phyloP scores from a whole-genome alignment of 2,329 filamentous ascomycete species.

The Cytospora schulzeri region DNA sequence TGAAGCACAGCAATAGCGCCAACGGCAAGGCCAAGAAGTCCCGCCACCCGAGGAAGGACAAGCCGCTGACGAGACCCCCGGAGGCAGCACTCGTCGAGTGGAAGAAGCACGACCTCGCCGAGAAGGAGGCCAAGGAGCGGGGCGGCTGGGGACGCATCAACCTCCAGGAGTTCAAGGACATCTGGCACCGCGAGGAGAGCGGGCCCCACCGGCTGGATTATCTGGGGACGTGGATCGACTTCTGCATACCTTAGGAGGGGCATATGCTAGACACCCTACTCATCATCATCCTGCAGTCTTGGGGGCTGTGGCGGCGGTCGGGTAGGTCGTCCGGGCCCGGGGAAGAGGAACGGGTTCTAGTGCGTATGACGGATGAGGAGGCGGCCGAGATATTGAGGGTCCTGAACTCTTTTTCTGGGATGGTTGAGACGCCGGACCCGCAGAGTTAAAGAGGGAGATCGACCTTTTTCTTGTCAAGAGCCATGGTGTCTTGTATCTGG shows the following conservation, averaged over 20 bases:
- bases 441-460: neutral
- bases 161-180: constrained; percentile 77
- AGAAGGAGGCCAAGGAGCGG: constrained; percentile 67
- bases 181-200: constrained; percentile 69
- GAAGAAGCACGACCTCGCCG: constrained; percentile 63
- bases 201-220: constrained; percentile 71
- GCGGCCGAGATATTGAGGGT: constrained; percentile 1
- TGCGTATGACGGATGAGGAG: neutral
- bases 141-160: constrained; percentile 80
- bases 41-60: constrained; percentile 30
- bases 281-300: constrained; percentile 8
- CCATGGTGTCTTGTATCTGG: neutral
- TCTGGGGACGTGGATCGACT: constrained; percentile 88
- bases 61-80: constrained; percentile 27
- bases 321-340: neutral
- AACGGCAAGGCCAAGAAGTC: constrained; percentile 32
- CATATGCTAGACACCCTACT: constrained; percentile 2
- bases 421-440: neutral
- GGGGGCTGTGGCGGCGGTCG: constrained; percentile 1
- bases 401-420: neutral
- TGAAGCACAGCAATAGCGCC: constrained; percentile 11
- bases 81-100: constrained; percentile 47
- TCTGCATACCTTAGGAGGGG: constrained; percentile 61
- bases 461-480: neutral
- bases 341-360: neutral